phyloP scores from a whole-genome alignment of 176 grass and related monocot species.

The Oryza meyeriana region DNA sequence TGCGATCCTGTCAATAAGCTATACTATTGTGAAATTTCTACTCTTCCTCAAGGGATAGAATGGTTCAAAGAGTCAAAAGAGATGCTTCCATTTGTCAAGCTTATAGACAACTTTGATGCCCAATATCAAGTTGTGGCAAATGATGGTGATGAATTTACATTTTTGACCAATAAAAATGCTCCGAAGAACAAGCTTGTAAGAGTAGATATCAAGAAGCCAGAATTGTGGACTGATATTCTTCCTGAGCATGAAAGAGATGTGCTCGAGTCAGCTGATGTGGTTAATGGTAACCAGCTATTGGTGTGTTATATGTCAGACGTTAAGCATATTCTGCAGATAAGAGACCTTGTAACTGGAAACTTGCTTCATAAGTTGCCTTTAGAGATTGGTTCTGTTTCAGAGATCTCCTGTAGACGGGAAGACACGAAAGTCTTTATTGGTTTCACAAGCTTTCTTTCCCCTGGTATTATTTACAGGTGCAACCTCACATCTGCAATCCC shows the following conservation, averaged over 20 bases:
- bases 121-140: conserved; percentile 72
- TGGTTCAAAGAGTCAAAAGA: conserved; percentile 49
- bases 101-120: conserved; percentile 88
- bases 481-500: conserved; percentile 58
- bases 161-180: conserved; percentile 83
- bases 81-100: conserved; percentile 84
- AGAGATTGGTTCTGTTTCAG: conserved; percentile 84
- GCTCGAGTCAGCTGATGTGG: conserved; percentile 53
- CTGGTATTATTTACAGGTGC: conserved; percentile 82
- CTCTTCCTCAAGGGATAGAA: conserved; percentile 68
- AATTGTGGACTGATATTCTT: conserved; percentile 63
- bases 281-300: conserved; percentile 74
- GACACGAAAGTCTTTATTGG: conserved; percentile 80
- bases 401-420: conserved; percentile 71
- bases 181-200: conserved; percentile 80
- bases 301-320: conserved; percentile 91
- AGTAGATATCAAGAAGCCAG: conserved; percentile 62
- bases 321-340: conserved; percentile 81
- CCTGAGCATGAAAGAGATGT: conserved; percentile 84
- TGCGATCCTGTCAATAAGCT: conserved; percentile 91
- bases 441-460: conserved; percentile 91
- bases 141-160: conserved; percentile 75
- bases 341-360: conserved; percentile 74
- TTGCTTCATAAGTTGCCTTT: conserved; percentile 74
- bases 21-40: conserved; percentile 77